Percentiles rank a stretch among this genome's conserved stretches.
These are phyloP conservation scores for Lentinus brumalis DNA, from an alignment of 768 basidiomycete species.

Conservation along the genomic window DNA sequence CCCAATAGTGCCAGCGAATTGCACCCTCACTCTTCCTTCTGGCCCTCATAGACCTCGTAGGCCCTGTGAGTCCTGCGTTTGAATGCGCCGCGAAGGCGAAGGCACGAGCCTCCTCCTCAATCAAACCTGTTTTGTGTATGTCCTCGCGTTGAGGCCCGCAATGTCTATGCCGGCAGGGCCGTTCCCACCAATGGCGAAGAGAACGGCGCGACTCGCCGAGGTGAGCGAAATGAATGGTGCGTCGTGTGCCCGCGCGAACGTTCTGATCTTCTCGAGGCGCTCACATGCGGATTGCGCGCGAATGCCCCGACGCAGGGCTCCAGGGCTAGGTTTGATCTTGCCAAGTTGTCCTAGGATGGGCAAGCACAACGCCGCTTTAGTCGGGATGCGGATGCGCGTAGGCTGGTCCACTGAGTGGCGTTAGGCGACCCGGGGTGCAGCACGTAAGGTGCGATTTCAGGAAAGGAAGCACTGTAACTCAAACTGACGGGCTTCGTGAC, in stretches of 20 bases:
- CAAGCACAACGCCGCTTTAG: conserved; percentile 2
- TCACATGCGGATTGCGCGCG: conserved; percentile 10
- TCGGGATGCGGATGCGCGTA: conserved; percentile 1
- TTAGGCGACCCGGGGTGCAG: conserved; percentile 1
- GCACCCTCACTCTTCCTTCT: conserved; percentile 11
- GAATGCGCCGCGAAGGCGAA: neutral
- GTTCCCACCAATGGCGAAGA: conserved; percentile 5
- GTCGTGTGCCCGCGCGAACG: conserved; percentile 10
- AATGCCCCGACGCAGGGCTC: neutral
- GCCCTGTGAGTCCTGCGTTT: conserved; percentile 3
- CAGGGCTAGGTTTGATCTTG: conserved; percentile 12
- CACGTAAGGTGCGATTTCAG: conserved; percentile 11
- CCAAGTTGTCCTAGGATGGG: conserved; percentile 5
- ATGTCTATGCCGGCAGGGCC: conserved; percentile 10
- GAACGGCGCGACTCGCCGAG: conserved; percentile 20
- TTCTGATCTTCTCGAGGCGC: conserved; percentile 14
- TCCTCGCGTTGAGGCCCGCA: conserved; percentile 1
- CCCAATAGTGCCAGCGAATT: neutral
- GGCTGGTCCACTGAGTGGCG: conserved; percentile 2
- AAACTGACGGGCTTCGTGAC: conserved; percentile 18
- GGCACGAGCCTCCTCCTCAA: neutral
- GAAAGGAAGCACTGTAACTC: conserved; percentile 9
- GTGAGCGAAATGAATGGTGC: conserved; percentile 18
- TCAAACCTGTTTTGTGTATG: conserved; percentile 7
- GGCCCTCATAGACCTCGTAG: neutral